Evolutionary conservation across 768 basidiomycete genomes (phyloP).

Genomic region (Boletales sp.): DNA sequence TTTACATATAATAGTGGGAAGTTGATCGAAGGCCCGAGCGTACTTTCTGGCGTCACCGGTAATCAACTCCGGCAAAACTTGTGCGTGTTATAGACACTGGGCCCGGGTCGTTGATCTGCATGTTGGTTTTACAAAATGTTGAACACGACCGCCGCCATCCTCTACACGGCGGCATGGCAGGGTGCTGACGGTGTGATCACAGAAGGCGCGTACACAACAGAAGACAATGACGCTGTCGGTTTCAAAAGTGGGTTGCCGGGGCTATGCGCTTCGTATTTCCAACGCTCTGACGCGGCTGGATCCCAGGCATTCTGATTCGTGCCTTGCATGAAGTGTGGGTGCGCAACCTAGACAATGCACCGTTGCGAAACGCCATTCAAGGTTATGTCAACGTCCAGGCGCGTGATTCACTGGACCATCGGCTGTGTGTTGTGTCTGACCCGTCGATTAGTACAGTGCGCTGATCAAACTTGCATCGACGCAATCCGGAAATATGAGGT

Average conservation of each 20-base stretch:
- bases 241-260: slow-evolving; percentile 42
- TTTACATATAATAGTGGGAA: slow-evolving; percentile 58
- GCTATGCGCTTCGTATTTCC: background rate
- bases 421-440: background rate
- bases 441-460: slow-evolving; percentile 2
- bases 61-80: slow-evolving; percentile 39
- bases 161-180: slow-evolving; percentile 46
- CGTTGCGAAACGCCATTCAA: slow-evolving; percentile 39
- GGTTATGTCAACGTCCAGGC: slow-evolving; percentile 54
- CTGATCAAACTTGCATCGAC: slow-evolving; percentile 10
- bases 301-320: slow-evolving; percentile 42
- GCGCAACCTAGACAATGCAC: slow-evolving; percentile 35
- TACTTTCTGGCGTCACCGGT: slow-evolving; percentile 41
- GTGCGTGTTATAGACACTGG: slow-evolving; percentile 26
- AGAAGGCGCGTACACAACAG: slow-evolving; percentile 40
- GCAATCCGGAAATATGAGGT: background rate
- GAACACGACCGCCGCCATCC: slow-evolving; percentile 36
- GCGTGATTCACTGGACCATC: background rate
- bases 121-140: slow-evolving; percentile 29
- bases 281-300: background rate
- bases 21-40: slow-evolving; percentile 48
- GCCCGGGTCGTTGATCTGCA: background rate
- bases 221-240: slow-evolving; percentile 46
- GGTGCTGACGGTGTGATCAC: slow-evolving; percentile 49
- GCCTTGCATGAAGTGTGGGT: slow-evolving; percentile 45